phyloP scores from a whole-genome alignment of 441 rosid genomes.

The Monsonia emarginata region DNA sequence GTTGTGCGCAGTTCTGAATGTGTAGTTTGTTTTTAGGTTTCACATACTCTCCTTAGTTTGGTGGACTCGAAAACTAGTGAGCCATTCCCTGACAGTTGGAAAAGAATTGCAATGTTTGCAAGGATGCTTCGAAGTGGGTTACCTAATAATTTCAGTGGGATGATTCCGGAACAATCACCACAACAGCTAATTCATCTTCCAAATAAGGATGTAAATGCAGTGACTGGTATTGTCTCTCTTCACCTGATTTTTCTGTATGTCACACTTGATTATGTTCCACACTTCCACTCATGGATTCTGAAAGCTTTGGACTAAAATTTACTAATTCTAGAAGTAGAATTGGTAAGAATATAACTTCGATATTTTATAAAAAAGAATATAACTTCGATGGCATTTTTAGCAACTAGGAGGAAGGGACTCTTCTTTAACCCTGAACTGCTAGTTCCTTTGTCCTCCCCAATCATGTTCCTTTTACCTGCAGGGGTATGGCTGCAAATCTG shows the following conservation, averaged over 20 bases:
- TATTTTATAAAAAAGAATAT: no score
- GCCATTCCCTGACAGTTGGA: slow-evolving; percentile 49
- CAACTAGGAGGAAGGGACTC: not conserved
- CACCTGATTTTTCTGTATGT: not conserved
- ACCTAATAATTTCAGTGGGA: slow-evolving; percentile 62
- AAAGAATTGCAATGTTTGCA: slow-evolving; percentile 54
- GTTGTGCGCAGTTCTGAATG: slow-evolving; percentile 19
- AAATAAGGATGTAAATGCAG: slow-evolving; percentile 34
- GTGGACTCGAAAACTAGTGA: slow-evolving; percentile 63
- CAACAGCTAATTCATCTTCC: slow-evolving; percentile 29
- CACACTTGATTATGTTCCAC: slow-evolving; percentile 3
- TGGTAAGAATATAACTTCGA: no score
- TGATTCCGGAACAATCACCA: slow-evolving; percentile 39
- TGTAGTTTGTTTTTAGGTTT: slow-evolving; percentile 44
- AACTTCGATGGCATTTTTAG: no score
- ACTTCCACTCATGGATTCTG: not conserved
- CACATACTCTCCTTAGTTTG: slow-evolving; percentile 93
- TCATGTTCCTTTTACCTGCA: not conserved
- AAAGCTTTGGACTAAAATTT: slow-evolving; percentile 1
- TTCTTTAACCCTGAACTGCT: not conserved
- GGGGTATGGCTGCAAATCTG: not conserved
- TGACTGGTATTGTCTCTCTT: slow-evolving; percentile 31
- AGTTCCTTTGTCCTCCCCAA: not conserved
- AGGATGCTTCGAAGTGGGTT: slow-evolving; percentile 84
- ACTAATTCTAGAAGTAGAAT: no score